Evolutionary conservation across 768 basidiomycete species (phyloP), one percentile per base, ranked within the genome.

Genomic region (Tricholomella constricta): DNA sequence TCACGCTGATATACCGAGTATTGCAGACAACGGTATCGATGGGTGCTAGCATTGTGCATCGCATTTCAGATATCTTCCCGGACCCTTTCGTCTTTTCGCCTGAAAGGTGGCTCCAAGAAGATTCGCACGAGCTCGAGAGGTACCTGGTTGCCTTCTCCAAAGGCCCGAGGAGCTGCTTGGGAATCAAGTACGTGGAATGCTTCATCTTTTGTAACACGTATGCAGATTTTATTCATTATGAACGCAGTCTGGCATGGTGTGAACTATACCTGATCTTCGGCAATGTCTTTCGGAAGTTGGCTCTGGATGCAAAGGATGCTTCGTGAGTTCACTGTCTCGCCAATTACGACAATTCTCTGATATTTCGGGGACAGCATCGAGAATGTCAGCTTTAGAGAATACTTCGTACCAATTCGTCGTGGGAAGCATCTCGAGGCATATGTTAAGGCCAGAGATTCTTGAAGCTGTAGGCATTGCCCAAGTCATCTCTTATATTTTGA

Each of bases 141-240:
- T 72, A 74, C 50, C 64, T 79, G 8, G 73, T 76, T 6, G 57
- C 72, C 14, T 78, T 80, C 56, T 74, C 73, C 20, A 76, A 72
- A 57, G 78, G 77, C 0, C 75, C 76, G 6, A 60, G 78, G n/a
- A 72, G 70, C 42, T 78, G 78, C 51, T 51, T 78, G 5, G 77
- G 76, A 10, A 71, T 77, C 20, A 78, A 77, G 75, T 78, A 37
- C 25, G 74, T 62, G 2, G n/a, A n/a, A n/a, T n/a, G n/a, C n/a
- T n/a, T n/a, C n/a, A n/a, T n/a, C n/a, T n/a, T n/a, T n/a, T n/a
- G n/a, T n/a, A n/a, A n/a, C n/a, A n/a, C n/a, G n/a, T n/a, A n/a
- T n/a, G n/a, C n/a, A n/a, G n/a, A n/a, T n/a, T n/a, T n/a, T n/a
- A n/a, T n/a, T n/a, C n/a, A n/a, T n/a, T n/a, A n/a, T n/a, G n/a